Evolutionary conservation across 352 stramenopile species (phyloP).

Genomic region (Labyrinthula sp.): DNA sequence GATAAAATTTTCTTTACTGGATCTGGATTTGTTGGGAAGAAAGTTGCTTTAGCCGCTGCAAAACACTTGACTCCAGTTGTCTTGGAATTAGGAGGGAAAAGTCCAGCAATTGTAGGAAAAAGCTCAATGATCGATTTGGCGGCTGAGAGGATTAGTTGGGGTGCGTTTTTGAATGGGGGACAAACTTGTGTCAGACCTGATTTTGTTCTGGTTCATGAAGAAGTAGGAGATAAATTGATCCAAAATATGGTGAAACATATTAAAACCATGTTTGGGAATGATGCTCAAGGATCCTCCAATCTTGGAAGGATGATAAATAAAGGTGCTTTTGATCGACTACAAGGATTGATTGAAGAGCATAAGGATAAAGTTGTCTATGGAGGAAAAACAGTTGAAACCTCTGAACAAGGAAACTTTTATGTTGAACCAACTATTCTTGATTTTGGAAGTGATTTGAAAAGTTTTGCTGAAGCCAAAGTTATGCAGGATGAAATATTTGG

Average conservation of each 20-base stretch:
- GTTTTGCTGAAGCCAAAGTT: constrained; percentile 18
- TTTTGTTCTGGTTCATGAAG: constrained; percentile 62
- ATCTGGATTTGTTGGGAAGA: constrained; percentile 46
- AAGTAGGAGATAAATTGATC: constrained; percentile 36
- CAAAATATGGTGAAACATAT: constrained; percentile 36
- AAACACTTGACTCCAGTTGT: constrained; percentile 71
- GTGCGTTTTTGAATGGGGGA: constrained; percentile 60
- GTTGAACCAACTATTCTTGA: constrained; percentile 58
- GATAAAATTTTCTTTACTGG: constrained; percentile 61
- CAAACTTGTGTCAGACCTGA: constrained; percentile 79
- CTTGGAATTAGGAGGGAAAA: constrained; percentile 78
- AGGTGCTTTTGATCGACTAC: constrained; percentile 6
- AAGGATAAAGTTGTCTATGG: constrained; percentile 42
- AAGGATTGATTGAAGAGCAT: constrained; percentile 39
- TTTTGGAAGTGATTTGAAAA: constrained; percentile 21
- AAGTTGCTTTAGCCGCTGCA: constrained; percentile 59
- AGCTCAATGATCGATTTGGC: constrained; percentile 40
- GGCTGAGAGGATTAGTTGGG: constrained; percentile 53
- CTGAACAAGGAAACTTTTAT: constrained; percentile 49
- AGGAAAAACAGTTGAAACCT: constrained; percentile 44
- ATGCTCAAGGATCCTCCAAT: constrained; percentile 40
- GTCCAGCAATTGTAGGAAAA: constrained; percentile 54
- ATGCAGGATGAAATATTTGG: constrained; percentile 86
- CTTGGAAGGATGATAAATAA: constrained; percentile 40
- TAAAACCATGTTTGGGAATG: constrained; percentile 41